These are phyloP conservation scores for Xylaria sp. DNA, from an alignment of 2,329 filamentous ascomycete genomes.

Conservation along the genomic window DNA sequence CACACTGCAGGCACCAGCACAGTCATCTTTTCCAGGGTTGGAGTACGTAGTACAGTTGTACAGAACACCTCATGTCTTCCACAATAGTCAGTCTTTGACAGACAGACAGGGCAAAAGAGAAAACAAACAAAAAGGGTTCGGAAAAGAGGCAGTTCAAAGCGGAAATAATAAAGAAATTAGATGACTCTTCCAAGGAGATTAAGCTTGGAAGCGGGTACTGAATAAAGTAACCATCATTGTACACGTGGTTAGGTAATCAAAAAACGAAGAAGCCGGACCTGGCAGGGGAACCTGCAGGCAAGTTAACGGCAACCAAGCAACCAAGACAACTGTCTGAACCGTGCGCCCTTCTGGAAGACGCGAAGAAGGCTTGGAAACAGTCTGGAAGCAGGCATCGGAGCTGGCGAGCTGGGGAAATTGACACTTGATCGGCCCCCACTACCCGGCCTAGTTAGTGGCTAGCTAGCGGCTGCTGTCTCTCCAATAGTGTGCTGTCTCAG, in stretches of 20 bases:
- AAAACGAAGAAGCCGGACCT: background rate
- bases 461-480: background rate
- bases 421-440: conserved; percentile 27
- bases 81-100: background rate
- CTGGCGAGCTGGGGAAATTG: conserved; percentile 30
- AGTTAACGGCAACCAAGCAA: background rate
- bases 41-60: background rate
- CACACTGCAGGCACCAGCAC: conserved; percentile 30
- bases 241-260: conserved; percentile 15
- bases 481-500: conserved; percentile 22
- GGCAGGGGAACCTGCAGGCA: conserved; percentile 9
- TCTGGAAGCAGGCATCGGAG: conserved; percentile 15
- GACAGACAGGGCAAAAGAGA: background rate
- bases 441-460: conserved; percentile 21
- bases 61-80: conserved; percentile 3
- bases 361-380: conserved; percentile 42
- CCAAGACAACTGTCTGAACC: conserved; percentile 40
- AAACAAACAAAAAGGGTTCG: background rate
- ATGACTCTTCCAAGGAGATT: background rate
- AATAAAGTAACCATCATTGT: no score
- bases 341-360: conserved; percentile 48
- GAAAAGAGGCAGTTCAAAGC: background rate
- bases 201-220: background rate
- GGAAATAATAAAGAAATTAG: conserved; percentile 1
- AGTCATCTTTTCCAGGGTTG: conserved; percentile 25